Conservation (phyloP, 1,284 basidiomycete species). For the Vanrija sp. region DNA sequence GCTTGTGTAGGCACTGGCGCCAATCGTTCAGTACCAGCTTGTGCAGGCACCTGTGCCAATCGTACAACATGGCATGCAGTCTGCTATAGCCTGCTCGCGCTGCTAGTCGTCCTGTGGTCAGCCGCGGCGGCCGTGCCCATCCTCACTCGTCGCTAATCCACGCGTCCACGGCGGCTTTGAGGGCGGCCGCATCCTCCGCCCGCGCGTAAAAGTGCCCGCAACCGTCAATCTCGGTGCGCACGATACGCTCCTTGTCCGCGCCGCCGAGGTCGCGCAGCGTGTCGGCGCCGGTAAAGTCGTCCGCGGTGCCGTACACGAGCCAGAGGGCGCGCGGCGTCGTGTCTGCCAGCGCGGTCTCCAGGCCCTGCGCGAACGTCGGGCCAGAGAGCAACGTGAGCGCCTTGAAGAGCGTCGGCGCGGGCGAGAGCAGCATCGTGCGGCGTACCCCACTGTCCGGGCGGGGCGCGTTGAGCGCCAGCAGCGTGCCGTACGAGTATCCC, state of each 20-base stretch:
- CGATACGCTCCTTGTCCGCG: conserved; percentile 1
- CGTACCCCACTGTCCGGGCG: conserved; percentile 5
- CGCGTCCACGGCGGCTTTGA: conserved; percentile 16
- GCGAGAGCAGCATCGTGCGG: conserved; percentile 35
- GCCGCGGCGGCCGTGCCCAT: no score
- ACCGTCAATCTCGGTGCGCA: conserved; percentile 26
- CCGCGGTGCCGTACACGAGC: conserved; percentile 30
- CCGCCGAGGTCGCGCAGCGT: conserved; percentile 19
- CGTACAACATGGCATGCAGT: no score
- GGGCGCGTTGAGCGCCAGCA: conserved; percentile 23
- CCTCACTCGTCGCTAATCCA: conserved; percentile 20
- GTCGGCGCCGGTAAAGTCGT: conserved; percentile 33
- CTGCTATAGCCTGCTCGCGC: no score
- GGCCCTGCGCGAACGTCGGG: conserved; percentile 19
- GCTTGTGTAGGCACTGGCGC: conserved; percentile 8
- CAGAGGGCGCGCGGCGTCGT: conserved; percentile 8
- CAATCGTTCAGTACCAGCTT: not conserved
- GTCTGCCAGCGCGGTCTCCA: conserved; percentile 9
- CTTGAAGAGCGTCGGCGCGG: conserved; percentile 33
- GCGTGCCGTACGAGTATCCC: conserved; percentile 44
- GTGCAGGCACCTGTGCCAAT: conserved; percentile 1
- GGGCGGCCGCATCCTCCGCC: conserved; percentile 17
- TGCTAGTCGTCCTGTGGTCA: no score
- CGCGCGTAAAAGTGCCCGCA: conserved; percentile 37
- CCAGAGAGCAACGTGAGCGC: conserved; percentile 25